Conservation (phyloP, 352 stramenopile species). For the Blastocystis sp. region DNA sequence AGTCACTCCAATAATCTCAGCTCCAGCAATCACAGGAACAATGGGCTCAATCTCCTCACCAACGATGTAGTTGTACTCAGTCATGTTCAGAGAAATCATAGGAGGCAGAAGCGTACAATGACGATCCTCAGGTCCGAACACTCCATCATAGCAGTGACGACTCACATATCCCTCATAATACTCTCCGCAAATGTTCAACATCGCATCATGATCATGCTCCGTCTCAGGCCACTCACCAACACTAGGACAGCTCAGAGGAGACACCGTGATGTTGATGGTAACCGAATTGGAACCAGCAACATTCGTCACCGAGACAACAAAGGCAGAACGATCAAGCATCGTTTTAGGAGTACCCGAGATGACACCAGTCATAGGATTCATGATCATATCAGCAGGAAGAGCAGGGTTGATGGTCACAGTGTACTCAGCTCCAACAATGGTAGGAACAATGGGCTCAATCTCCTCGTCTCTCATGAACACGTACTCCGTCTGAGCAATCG, state of each 20-base stretch:
- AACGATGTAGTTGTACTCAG: not conserved
- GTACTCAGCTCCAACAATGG: not conserved
- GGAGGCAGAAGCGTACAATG: not conserved
- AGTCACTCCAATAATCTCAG: too few species aligned
- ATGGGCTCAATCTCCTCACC: not conserved
- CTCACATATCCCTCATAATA: not conserved
- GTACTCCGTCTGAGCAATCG: not conserved
- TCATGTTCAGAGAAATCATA: not conserved
- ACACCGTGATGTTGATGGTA: constrained; percentile 24
- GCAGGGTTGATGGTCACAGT: not conserved
- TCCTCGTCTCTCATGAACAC: constrained; percentile 22
- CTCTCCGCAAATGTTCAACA: not conserved
- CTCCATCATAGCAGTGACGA: not conserved
- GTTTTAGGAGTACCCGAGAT: not conserved
- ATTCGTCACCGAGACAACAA: too few species aligned
- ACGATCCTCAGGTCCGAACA: not conserved
- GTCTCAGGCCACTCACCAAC: not conserved
- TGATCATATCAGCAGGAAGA: not conserved
- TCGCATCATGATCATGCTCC: not conserved
- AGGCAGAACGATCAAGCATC: too few species aligned
- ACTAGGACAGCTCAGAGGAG: not conserved
- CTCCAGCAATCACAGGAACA: not conserved
- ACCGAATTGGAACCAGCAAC: too few species aligned
- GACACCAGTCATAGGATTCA: not conserved
- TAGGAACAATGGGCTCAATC: constrained; percentile 29